Evolutionary conservation across 345 rosid species (phyloP).

Genomic region (Murraya koenigii): DNA sequence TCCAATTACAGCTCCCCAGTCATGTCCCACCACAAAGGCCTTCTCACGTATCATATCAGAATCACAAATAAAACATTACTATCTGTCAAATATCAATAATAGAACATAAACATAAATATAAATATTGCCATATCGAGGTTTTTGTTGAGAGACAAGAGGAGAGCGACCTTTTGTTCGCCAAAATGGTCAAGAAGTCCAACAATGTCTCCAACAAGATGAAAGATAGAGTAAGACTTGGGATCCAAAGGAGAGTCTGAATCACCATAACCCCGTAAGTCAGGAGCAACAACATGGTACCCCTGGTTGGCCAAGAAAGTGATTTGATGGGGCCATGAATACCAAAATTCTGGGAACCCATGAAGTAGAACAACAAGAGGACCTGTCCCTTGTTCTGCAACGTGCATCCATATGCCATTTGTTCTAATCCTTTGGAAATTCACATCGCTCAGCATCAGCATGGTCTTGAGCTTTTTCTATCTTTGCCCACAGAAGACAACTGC

Average conservation of each 20-base stretch:
- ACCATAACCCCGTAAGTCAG: constrained; percentile 63
- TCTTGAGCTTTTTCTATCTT: not conserved
- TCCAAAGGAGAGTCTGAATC: constrained; percentile 54
- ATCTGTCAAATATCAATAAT: too few relatives aligned
- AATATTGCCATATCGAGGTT: not conserved
- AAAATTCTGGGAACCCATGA: constrained; percentile 77
- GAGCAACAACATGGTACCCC: constrained; percentile 67
- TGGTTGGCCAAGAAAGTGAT: constrained; percentile 46
- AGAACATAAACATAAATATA: not conserved
- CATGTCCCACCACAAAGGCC: constrained; percentile 72
- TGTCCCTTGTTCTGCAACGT: constrained; percentile 56
- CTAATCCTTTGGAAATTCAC: constrained; percentile 42
- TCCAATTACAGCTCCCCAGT: constrained; percentile 61
- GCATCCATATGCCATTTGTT: constrained; percentile 50
- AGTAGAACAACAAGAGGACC: constrained; percentile 58
- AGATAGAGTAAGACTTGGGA: constrained; percentile 45
- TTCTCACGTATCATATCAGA: constrained; percentile 19
- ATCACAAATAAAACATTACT: too few relatives aligned
- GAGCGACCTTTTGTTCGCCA: constrained; percentile 42
- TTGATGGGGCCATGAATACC: constrained; percentile 79
- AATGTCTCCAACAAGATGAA: constrained; percentile 54
- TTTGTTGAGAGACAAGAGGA: not conserved
- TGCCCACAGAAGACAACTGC: not conserved
- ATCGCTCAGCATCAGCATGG: constrained; percentile 10
- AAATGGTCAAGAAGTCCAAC: constrained; percentile 52